Evolutionary conservation across 192 early-diverging fungal species (phyloP).

Genomic region (Coemansia sp.): DNA sequence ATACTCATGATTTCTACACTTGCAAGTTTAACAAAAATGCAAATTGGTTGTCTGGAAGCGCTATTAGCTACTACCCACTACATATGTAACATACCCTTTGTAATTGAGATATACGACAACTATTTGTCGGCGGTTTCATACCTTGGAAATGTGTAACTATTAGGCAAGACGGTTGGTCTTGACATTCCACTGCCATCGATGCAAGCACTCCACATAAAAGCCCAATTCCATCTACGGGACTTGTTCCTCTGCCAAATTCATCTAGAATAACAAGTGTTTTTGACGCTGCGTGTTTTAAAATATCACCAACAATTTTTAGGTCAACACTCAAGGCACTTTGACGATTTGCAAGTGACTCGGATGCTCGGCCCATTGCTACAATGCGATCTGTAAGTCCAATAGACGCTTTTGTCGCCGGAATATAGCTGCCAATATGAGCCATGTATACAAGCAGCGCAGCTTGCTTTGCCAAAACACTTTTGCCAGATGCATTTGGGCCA

Average conservation of each 20-base stretch:
- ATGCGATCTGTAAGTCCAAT: constrained; percentile 81
- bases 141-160: constrained; percentile 90
- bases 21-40: not conserved
- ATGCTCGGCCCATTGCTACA: constrained; percentile 57
- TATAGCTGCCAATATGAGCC: constrained; percentile 90
- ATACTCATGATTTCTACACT: constrained; percentile 26
- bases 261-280: constrained; percentile 37
- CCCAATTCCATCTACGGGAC: constrained; percentile 68
- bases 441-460: constrained; percentile 78
- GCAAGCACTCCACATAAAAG: constrained; percentile 73
- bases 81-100: not conserved
- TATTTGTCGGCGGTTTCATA: constrained; percentile 16
- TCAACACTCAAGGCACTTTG: constrained; percentile 37
- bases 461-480: constrained; percentile 73
- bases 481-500: constrained; percentile 85
- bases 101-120: not conserved
- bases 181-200: constrained; percentile 50
- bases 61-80: not conserved
- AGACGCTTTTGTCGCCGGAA: constrained; percentile 69
- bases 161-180: constrained; percentile 64
- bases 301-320: constrained; percentile 14
- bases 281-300: constrained; percentile 7
- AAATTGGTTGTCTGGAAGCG: not conserved
- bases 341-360: constrained; percentile 29
- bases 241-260: constrained; percentile 50